These are phyloP conservation scores for Zopfia rhizophila DNA, from an alignment of 2,329 filamentous ascomycete genomes.

Conservation along the genomic window DNA sequence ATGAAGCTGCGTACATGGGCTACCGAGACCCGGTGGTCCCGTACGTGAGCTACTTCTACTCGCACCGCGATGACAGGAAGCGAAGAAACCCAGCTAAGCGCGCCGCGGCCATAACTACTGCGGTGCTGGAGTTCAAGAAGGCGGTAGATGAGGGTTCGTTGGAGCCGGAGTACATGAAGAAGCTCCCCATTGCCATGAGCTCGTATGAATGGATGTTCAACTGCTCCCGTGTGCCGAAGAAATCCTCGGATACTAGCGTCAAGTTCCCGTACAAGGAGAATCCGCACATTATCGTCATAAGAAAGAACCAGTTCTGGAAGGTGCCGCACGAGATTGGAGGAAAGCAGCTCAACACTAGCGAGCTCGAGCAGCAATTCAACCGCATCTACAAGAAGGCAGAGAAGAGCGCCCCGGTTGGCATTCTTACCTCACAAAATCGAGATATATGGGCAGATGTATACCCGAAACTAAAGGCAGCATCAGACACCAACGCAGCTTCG, in stretches of 20 bases:
- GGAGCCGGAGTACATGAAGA: slow-evolving; percentile 99
- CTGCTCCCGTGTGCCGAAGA: slow-evolving; percentile 82
- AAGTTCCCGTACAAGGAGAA: slow-evolving; percentile 81
- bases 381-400: slow-evolving; percentile 83
- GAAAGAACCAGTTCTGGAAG: slow-evolving; percentile 99
- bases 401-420: slow-evolving; percentile 78
- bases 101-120: slow-evolving; percentile 87
- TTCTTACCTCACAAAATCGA: slow-evolving; percentile 90
- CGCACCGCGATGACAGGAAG: slow-evolving; percentile 90
- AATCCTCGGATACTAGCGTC: slow-evolving; percentile 81
- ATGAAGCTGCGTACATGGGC: slow-evolving; percentile 87
- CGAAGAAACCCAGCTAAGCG: slow-evolving; percentile 90
- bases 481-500: slow-evolving; percentile 79
- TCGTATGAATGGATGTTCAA: slow-evolving; percentile 99
- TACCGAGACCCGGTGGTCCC: slow-evolving; percentile 97
- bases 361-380: slow-evolving; percentile 90
- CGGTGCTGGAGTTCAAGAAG: slow-evolving; percentile 92
- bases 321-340: slow-evolving; percentile 83
- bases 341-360: slow-evolving; percentile 84
- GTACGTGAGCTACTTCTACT: slow-evolving; percentile 99
- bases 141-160: slow-evolving; percentile 83
- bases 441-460: slow-evolving; percentile 86
- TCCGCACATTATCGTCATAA: slow-evolving; percentile 87
- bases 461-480: slow-evolving; percentile 75
- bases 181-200: slow-evolving; percentile 96